Percentiles rank a stretch among this genome's conserved stretches.
These are phyloP conservation scores for Neofusicoccum parvum DNA, from an alignment of 2,329 filamentous ascomycete genomes.

Conservation along the genomic window DNA sequence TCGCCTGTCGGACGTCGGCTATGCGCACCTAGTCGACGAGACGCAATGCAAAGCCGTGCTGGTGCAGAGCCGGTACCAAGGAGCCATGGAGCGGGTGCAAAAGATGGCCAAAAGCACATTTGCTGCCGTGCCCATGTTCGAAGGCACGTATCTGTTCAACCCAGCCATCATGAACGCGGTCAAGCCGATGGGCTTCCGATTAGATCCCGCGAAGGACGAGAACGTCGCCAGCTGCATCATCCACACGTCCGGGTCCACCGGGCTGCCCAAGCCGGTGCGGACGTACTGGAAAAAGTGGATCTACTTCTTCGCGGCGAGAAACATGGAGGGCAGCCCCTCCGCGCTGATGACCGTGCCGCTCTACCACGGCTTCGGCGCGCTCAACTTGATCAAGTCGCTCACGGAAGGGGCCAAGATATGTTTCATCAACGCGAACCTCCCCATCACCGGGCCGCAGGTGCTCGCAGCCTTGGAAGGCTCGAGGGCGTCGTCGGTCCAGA, in stretches of 20 bases:
- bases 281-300: not conserved
- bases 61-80: not conserved
- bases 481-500: not conserved
- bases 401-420: not conserved
- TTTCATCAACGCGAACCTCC: not conserved
- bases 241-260: constrained; percentile 60
- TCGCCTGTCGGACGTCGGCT: not conserved
- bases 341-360: not conserved
- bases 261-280: constrained; percentile 64
- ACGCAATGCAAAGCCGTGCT: not conserved
- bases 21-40: not conserved
- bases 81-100: not conserved
- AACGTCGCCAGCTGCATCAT: constrained; percentile 26
- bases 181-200: not conserved
- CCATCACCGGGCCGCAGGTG: not conserved
- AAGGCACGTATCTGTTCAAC: not conserved
- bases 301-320: not conserved
- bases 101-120: not conserved
- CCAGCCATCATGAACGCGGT: not conserved
- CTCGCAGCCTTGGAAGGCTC: not conserved
- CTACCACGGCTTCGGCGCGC: not conserved
- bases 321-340: not conserved
- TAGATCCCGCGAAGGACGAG: not conserved
- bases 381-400: not conserved
- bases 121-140: not conserved